Base-by-base conservation (phyloP, 768 basidiomycete genomes). In the Gautieria morchelliformis region DNA sequence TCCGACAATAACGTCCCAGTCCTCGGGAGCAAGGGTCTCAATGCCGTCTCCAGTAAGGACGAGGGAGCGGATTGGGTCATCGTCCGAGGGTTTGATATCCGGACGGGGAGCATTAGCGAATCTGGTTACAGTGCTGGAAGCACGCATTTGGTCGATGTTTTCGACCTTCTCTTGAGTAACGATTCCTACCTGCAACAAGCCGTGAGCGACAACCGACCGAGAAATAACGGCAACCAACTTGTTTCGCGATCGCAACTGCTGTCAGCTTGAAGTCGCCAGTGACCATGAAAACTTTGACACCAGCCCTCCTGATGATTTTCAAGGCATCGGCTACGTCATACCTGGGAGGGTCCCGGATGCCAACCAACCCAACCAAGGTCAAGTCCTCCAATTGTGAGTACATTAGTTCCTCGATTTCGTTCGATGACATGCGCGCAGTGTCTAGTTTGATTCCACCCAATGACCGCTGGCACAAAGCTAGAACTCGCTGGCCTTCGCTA, bases 281-380 rank as follows among this genome's bases (percentile, higher is more conserved):
- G 27, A 80, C 63, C 79, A 78, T 79, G 59, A 61, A 60, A 11
- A 71, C 77, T 20, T 75, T 74, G 52, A 81, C 77, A 17, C 80
- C 79, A 48, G 81, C 81, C 52, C 72, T 68, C 56, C 75, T 73
- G 66, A 75, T 78, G 39, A 75, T 73, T 42, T 73, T 69, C 9
- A 83, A 80, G 35, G 81, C 78, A 3, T 73, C 76, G 7, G 74
- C 66, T 3, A 75, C 77, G 60, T 82, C 78, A 1, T 78, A 79
- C 40, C 81, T 73, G 17, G 80, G 80, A 17, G 81, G 80, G 61
- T 82, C 81, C 48, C 74, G 75, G 58, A 82, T 77, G 47, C 80
- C 82, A n/a, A 72, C 74, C 8, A 82, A 69, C 6, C 75, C 80
- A n/a, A 78, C 67, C 65, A 83, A 78, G 4, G 67, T 71, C 53